Base-by-base conservation (phyloP, 2,329 filamentous ascomycete species). In the Venturia effusa region DNA sequence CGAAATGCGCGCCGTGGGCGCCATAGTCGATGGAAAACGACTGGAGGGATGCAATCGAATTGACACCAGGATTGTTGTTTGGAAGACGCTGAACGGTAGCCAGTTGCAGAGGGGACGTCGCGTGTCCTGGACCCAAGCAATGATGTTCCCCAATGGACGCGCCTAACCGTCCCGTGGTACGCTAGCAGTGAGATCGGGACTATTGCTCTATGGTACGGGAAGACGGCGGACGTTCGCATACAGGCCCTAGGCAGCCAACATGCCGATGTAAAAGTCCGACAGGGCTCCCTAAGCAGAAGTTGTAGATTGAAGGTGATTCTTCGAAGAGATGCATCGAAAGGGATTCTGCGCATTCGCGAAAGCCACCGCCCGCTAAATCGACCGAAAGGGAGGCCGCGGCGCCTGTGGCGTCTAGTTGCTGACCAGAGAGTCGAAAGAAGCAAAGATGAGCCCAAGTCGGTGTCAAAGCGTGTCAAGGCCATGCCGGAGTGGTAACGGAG, bases 271-370 rank as follows among this genome's bases (percentile, higher is more conserved):
- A 57, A 34, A 37, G 51, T 57, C 51, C 51, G 51, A 57, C 27
- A 57, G 51, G 51, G 51, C 51, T 57, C 27, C 17, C 27, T 57
- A 30, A 57, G 51, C 2, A 27, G 51, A 3, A 34, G 51, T n/a
- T n/a, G n/a, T n/a, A 39, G 37, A 15, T 34, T 34, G 51, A 57
- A 55, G 48, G 22, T 57, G 51, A 27, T 34, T 34, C 51, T 57
- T 57, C 17, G 51, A 2, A 57, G 30, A 34, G 51, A 57, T 57
- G 51, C 30, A 57, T 57, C 30, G 30, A n/a, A 34, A 34, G n/a
- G 27, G 51, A 57, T 57, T 57, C 30, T 57, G 51, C 51, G 30
- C 51, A 57, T 57, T 57, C 51, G 51, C 51, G 34, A 57, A 55
- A 57, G 51, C 51, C 51, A 57, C 51, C 1, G 3, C 1, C 17